Percentiles rank a stretch among this genome's conserved stretches.
Conservation (phyloP, 495 filamentous ascomycete species). For the Neohortaea acidophila region DNA sequence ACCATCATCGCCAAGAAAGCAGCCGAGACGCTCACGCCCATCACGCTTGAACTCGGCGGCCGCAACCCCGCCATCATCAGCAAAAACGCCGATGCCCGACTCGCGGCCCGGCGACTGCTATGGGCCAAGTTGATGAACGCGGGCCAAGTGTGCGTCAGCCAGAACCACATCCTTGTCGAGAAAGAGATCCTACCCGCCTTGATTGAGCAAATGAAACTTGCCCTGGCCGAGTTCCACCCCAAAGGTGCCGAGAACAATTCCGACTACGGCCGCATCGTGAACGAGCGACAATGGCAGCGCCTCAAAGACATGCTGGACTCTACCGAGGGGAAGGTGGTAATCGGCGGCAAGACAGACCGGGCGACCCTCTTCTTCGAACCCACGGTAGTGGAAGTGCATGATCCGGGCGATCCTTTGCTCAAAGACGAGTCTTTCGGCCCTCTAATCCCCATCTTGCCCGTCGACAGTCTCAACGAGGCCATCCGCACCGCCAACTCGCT, state of each 20-base stretch:
- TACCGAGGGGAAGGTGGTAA: conserved; percentile 64
- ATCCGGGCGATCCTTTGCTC: conserved; percentile 61
- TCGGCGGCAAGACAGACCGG: conserved; percentile 73
- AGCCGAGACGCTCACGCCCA: conserved; percentile 78
- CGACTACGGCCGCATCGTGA: conserved; percentile 69
- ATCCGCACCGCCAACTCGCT: conserved; percentile 60
- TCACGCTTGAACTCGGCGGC: conserved; percentile 78
- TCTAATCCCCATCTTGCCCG: conserved; percentile 61
- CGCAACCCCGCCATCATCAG: conserved; percentile 81
- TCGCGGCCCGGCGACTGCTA: conserved; percentile 70
- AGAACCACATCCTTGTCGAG: conserved; percentile 81
- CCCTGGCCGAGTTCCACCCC: conserved; percentile 69
- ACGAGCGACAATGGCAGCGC: conserved; percentile 60
- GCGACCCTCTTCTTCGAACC: conserved; percentile 68
- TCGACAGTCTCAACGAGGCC: conserved; percentile 63
- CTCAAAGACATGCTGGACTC: conserved; percentile 77
- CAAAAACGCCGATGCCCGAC: conserved; percentile 56
- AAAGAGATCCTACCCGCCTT: conserved; percentile 54
- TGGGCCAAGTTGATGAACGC: conserved; percentile 80
- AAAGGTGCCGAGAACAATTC: conserved; percentile 56
- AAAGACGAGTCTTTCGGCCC: conserved; percentile 80
- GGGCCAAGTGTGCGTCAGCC: conserved; percentile 76
- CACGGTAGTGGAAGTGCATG: conserved; percentile 64
- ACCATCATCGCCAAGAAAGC: conserved; percentile 84
- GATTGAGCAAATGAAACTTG: conserved; percentile 54